Evolutionary conservation across 2,329 filamentous ascomycete species (phyloP), one percentile per base, ranked within the genome.

Genomic region (Colletotrichum sp.): DNA sequence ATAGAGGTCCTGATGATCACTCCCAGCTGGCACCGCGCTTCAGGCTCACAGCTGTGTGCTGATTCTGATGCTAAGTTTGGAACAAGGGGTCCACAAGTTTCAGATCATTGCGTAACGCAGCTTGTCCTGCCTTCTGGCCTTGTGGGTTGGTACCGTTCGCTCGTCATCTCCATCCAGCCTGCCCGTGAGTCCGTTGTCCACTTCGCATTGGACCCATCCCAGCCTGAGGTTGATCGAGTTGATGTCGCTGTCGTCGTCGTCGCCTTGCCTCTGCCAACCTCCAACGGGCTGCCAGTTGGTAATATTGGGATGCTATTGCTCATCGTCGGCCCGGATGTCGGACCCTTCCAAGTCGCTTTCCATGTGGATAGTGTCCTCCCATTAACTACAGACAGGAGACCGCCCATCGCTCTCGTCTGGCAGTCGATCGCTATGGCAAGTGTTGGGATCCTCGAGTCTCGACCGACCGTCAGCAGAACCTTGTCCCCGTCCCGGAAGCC

Each of bases 1-100:
- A 21, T 15, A 32, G 18, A 34, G 69, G 65, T 36, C 30, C 21
- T 71, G 71, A 71, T 74, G 32, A 36, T 34, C 36, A 26, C 36
- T 63, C 44, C 26, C 44, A 52, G 44, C 44, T 52, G 44, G 44
- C n/a, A 18, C 24, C 30, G 39, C 63, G 39, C 64, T 60, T 62
- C 26, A 49, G 59, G 59, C 30, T 66, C 30, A 30, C 44, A 63
- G 34, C 70, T 73, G 64, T 59, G 44, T 24, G n/a, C 34, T 8
- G 30, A 28, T 69, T 21, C 36, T 66, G 74, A 52, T 74, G 74
- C 74, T 76, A 76, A 69, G 39, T 76, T 76, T 76, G 74, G 74
- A 76, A 76, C 65, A 66, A 21, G 28, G 32, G 71, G 26, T 34
- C 65, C 74, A 74, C 59, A 69, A 62, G 74, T 76, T 74, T 74